Percentiles rank a stretch among this genome's conserved stretches.
These are phyloP conservation scores for Aspergillus brasiliensis DNA, from an alignment of 2,329 filamentous ascomycete genomes.

Conservation along the genomic window DNA sequence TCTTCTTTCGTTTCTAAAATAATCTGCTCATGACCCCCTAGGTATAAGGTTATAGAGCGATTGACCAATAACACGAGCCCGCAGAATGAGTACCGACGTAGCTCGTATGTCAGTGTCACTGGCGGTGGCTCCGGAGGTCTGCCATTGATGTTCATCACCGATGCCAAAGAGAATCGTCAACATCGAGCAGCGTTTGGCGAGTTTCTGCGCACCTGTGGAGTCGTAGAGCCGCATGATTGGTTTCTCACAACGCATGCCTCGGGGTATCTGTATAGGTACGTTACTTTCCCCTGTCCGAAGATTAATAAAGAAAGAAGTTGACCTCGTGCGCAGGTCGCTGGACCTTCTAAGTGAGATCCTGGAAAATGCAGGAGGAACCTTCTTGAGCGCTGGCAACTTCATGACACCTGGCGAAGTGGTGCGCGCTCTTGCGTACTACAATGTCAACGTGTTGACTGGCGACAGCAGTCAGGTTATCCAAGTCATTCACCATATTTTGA, in stretches of 20 bases:
- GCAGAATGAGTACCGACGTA: constrained; percentile 41
- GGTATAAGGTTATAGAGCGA: constrained; percentile 12
- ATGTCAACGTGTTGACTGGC: constrained; percentile 43
- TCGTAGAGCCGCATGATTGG: constrained; percentile 43
- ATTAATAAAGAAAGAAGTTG: too few relatives aligned
- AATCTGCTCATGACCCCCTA: too few relatives aligned
- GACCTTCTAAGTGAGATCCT: constrained; percentile 45
- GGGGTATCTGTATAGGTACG: constrained; percentile 44
- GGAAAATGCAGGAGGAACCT: constrained; percentile 47
- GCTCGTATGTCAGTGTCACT: constrained; percentile 45
- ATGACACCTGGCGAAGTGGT: constrained; percentile 30
- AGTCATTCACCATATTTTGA: constrained; percentile 40
- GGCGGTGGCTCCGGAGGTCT: constrained; percentile 42
- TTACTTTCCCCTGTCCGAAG: neutral
- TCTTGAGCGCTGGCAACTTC: constrained; percentile 40
- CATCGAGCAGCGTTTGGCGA: constrained; percentile 41
- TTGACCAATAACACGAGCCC: constrained; percentile 38
- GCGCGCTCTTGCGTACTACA: constrained; percentile 32
- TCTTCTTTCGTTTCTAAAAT: too few relatives aligned
- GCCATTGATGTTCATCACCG: constrained; percentile 45
- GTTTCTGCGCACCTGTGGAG: constrained; percentile 31
- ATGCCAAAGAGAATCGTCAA: constrained; percentile 44
- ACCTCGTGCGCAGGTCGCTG: constrained; percentile 30
- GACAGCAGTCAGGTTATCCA: constrained; percentile 45
- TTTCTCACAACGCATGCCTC: constrained; percentile 42